A percentile compares a stretch with the other conserved stretches of the same genome.
phyloP scores from a whole-genome alignment of 176 grass and related monocot species.

The Themeda triandra region DNA sequence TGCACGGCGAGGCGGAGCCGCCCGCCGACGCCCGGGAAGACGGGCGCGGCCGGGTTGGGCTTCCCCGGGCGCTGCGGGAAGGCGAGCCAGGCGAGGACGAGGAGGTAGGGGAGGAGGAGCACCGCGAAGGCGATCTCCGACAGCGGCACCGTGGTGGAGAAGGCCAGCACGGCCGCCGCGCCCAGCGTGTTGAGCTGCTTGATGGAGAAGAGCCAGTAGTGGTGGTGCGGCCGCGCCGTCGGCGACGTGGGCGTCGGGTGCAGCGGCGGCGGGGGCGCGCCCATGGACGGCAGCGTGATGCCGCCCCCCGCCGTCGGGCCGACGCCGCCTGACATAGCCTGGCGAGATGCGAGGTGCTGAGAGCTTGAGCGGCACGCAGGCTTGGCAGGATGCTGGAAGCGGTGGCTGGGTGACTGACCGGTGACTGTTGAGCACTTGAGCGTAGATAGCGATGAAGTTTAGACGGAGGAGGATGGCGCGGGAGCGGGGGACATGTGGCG shows the following conservation, averaged over 20 bases:
- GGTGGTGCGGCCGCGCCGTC: conserved; percentile 33
- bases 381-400: neutral
- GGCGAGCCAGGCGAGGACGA: conserved; percentile 35
- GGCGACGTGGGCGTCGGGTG: conserved; percentile 41
- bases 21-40: conserved; percentile 27
- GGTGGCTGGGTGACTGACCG: too few species aligned
- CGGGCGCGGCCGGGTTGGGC: conserved; percentile 30
- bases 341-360: neutral
- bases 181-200: conserved; percentile 66
- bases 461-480: neutral
- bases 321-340: conserved; percentile 47
- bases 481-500: conserved; percentile 25
- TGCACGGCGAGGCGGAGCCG: conserved; percentile 35
- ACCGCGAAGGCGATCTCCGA: conserved; percentile 45
- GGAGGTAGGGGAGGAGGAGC: conserved; percentile 44
- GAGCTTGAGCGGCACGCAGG: neutral
- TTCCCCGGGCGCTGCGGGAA: conserved; percentile 41
- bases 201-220: conserved; percentile 66
- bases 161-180: conserved; percentile 45
- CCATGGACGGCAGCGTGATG: conserved; percentile 40
- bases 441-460: too few species aligned
- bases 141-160: conserved; percentile 44
- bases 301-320: conserved; percentile 43
- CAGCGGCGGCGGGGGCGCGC: conserved; percentile 30
- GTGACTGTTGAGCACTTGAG: neutral